A percentile compares a stretch with the other conserved stretches of the same genome.
These are phyloP conservation scores for Chaetoscypha palmicola DNA, from an alignment of 2,329 filamentous ascomycete species.

Conservation along the genomic window DNA sequence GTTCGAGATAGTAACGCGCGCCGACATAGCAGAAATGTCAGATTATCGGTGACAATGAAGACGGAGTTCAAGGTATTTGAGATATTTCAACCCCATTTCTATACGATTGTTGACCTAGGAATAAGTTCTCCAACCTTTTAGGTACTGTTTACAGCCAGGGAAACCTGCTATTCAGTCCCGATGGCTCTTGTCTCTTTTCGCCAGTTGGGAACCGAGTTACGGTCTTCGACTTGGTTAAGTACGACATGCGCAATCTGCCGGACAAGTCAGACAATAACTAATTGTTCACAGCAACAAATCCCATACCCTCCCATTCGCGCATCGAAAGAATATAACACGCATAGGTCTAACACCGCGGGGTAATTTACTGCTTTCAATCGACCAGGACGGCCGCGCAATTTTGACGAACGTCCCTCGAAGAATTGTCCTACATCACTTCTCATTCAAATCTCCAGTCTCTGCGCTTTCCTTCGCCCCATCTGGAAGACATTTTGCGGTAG, in stretches of 20 bases:
- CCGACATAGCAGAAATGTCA: constrained; percentile 18
- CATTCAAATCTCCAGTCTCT: constrained; percentile 78
- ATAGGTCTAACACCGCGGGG: constrained; percentile 84
- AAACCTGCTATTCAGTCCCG: constrained; percentile 91
- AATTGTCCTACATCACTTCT: constrained; percentile 87
- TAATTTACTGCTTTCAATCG: constrained; percentile 86
- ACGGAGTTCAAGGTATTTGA: constrained; percentile 85
- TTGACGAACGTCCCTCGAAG: constrained; percentile 83
- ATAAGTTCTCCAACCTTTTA: constrained; percentile 97
- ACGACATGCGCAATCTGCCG: too few relatives aligned
- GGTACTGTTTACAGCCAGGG: constrained; percentile 98
- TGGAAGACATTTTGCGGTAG: constrained; percentile 84
- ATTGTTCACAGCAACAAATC: constrained; percentile 83
- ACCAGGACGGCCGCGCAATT: constrained; percentile 90
- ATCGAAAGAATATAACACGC: constrained; percentile 86
- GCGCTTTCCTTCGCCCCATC: constrained; percentile 87
- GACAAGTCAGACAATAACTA: too few relatives aligned
- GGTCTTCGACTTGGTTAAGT: constrained; percentile 95
- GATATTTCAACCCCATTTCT: too few relatives aligned
- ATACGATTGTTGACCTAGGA: too few relatives aligned
- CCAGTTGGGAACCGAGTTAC: constrained; percentile 95
- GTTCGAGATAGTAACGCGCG: constrained; percentile 9
- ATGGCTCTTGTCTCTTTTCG: constrained; percentile 91
- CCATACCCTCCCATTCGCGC: constrained; percentile 79
- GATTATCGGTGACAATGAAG: constrained; percentile 65